A percentile compares a stretch with the other conserved stretches of the same genome.
Evolutionary conservation across 805 yeast genomes (phyloP).

Genomic region (Yarrowia osloensis): DNA sequence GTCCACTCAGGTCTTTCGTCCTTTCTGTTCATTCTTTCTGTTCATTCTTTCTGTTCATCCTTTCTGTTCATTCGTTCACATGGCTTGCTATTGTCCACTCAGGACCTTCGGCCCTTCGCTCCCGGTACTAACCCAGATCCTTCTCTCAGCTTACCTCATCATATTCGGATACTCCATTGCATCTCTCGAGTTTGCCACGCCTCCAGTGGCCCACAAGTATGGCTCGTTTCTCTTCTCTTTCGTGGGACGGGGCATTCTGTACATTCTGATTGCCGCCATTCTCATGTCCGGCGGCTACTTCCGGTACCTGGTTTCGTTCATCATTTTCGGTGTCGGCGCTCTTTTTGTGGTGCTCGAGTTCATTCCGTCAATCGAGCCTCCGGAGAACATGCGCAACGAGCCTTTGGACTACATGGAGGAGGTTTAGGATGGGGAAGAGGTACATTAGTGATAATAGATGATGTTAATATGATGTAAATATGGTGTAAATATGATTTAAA

Average conservation of each 20-base stretch:
- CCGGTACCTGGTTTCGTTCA: conserved; percentile 57
- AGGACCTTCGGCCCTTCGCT: neutral
- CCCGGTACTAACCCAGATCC: conserved; percentile 1
- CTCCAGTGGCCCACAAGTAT: conserved; percentile 49
- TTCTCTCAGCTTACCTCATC: conserved; percentile 2
- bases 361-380: conserved; percentile 73
- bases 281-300: conserved; percentile 55
- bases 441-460: neutral
- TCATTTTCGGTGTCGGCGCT: conserved; percentile 63
- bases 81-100: too few species aligned
- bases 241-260: conserved; percentile 71
- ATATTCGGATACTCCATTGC: conserved; percentile 39
- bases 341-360: conserved; percentile 65
- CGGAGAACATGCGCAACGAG: conserved; percentile 65
- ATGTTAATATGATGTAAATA: neutral
- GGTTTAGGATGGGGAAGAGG: neutral
- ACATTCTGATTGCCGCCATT: conserved; percentile 53
- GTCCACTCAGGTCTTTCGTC: too few species aligned
- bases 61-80: too few species aligned
- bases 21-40: too few species aligned
- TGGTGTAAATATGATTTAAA: too few species aligned
- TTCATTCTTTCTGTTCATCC: too few species aligned
- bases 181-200: conserved; percentile 51
- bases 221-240: conserved; percentile 63
- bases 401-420: conserved; percentile 25